Conservation (phyloP, 768 basidiomycete species). For the Mycena venus region DNA sequence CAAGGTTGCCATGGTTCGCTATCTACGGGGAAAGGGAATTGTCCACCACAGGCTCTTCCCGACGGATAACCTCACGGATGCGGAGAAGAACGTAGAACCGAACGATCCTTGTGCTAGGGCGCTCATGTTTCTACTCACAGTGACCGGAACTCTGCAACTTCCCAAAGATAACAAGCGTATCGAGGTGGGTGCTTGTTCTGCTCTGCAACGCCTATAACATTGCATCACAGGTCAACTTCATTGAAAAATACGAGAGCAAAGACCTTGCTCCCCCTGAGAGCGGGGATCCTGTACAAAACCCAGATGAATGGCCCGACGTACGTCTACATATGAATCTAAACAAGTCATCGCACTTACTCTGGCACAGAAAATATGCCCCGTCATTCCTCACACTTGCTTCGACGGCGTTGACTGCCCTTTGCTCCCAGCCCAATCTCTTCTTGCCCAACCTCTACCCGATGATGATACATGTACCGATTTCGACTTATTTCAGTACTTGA, state of each 20-base stretch:
- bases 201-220: neutral
- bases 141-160: neutral
- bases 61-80: neutral
- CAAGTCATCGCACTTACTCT: too few species aligned
- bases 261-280: neutral
- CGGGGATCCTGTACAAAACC: neutral
- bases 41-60: neutral
- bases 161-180: neutral
- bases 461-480: neutral
- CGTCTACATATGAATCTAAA: neutral
- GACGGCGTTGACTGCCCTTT: neutral
- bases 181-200: neutral
- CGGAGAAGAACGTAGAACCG: neutral
- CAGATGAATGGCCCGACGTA: neutral
- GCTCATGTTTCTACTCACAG: neutral
- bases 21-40: neutral
- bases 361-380: neutral
- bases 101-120: neutral
- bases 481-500: neutral
- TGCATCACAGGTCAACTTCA: neutral
- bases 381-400: neutral
- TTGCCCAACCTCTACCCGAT: neutral
- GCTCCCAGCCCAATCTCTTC: neutral
- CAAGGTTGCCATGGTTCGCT: neutral
- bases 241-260: neutral